phyloP scores from a whole-genome alignment of 106 monocot genomes.

The Allium cepa region DNA sequence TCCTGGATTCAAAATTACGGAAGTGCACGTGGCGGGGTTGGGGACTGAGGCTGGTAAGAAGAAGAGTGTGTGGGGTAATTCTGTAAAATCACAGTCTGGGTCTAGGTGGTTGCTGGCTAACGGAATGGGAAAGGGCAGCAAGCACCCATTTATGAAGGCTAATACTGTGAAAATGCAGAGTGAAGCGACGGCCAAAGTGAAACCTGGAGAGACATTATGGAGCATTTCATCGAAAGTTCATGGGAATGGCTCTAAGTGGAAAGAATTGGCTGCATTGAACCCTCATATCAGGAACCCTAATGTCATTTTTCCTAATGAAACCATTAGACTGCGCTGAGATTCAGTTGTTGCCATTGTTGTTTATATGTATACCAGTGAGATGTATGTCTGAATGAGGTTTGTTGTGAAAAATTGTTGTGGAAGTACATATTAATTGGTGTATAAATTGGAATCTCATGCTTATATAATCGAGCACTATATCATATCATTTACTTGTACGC shows the following conservation, averaged over 20 bases:
- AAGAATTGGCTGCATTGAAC: conserved; percentile 32
- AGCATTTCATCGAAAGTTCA: conserved; percentile 77
- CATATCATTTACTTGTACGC: too few relatives aligned
- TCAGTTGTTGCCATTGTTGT: too few relatives aligned
- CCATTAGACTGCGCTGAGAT: conserved; percentile 5
- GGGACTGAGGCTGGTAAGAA: conserved; percentile 65
- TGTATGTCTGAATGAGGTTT: too few relatives aligned
- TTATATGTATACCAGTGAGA: too few relatives aligned
- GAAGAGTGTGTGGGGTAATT: conserved; percentile 39
- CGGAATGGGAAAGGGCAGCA: conserved; percentile 92
- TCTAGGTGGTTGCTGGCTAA: conserved; percentile 87
- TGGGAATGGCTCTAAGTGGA: conserved; percentile 52
- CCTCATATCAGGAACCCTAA: conserved; percentile 80
- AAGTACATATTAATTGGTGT: too few relatives aligned
- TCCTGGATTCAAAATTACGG: conserved; percentile 75
- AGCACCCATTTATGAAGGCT: conserved; percentile 88
- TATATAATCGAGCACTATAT: too few relatives aligned
- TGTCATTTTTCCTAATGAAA: conserved; percentile 52
- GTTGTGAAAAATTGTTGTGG: too few relatives aligned
- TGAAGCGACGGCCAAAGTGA: conserved; percentile 24
- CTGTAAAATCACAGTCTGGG: conserved; percentile 59
- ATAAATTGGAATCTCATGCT: too few relatives aligned
- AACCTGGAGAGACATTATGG: conserved; percentile 75
- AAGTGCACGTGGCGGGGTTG: conserved; percentile 87
- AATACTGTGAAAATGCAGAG: conserved; percentile 31